Evolutionary conservation across 352 stramenopile genomes (phyloP).

Genomic region (Pythium rishiriense): DNA sequence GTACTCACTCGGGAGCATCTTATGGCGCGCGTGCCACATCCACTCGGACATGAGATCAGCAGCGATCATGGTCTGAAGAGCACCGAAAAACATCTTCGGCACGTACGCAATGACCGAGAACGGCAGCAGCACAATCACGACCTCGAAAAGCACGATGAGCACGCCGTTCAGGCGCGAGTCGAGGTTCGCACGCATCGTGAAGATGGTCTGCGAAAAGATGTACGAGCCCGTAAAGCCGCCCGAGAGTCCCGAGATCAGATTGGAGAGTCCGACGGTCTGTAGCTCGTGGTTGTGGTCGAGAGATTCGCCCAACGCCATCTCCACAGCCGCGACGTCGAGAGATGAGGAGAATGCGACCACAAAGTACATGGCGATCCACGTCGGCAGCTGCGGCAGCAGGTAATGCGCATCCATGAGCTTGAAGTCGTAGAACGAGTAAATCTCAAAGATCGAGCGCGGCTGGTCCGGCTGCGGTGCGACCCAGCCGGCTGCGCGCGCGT

Average conservation of each 20-base stretch:
- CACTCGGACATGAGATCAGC: constrained; percentile 97
- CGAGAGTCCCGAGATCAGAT: constrained; percentile 94
- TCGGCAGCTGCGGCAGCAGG: constrained; percentile 78
- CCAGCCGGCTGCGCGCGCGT: constrained; percentile 92
- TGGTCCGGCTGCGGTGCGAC: constrained; percentile 77
- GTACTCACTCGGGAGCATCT: constrained; percentile 91
- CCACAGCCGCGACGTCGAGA: constrained; percentile 97
- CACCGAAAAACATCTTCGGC: constrained; percentile 98
- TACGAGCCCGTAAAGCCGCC: constrained; percentile 98
- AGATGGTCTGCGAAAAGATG: constrained; percentile 98
- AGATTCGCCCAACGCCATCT: constrained; percentile 93
- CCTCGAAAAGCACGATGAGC: constrained; percentile 77
- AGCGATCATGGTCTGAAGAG: constrained; percentile 96
- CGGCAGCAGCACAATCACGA: constrained; percentile 82
- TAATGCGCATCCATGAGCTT: constrained; percentile 58
- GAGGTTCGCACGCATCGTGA: constrained; percentile 79
- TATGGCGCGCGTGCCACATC: constrained; percentile 88
- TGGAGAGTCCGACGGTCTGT: constrained; percentile 95
- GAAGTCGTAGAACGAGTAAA: constrained; percentile 83
- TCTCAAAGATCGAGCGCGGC: constrained; percentile 61
- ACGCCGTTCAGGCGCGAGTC: constrained; percentile 70
- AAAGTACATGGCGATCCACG: constrained; percentile 97
- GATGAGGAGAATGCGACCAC: constrained; percentile 98
- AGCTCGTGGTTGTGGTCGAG: constrained; percentile 97
- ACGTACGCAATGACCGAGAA: constrained; percentile 96